Percentiles rank a stretch among this genome's conserved stretches.
Conservation (phyloP, 2,329 filamentous ascomycete genomes). For the Penicillium fuscoglaucum region DNA sequence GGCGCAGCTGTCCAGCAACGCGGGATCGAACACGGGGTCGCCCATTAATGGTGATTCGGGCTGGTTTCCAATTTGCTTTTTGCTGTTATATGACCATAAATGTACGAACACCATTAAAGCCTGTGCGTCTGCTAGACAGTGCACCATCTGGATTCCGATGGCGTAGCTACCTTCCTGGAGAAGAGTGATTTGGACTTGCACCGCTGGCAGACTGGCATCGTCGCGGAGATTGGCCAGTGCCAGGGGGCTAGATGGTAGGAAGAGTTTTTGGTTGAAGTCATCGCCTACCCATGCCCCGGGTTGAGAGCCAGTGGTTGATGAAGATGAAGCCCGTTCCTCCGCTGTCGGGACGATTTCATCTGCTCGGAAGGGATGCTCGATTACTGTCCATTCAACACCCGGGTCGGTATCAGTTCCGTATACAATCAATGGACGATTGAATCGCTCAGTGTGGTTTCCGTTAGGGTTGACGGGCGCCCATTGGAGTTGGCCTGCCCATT, state of each 20-base stretch:
- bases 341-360: constrained; percentile 6
- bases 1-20: background rate
- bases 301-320: background rate
- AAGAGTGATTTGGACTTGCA: constrained; percentile 41
- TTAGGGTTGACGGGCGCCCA: constrained; percentile 8
- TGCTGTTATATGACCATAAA: constrained; percentile 41
- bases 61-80: constrained; percentile 35
- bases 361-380: background rate
- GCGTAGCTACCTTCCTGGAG: constrained; percentile 47
- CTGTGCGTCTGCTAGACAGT: constrained; percentile 50
- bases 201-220: background rate
- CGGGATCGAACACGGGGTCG: constrained; percentile 1
- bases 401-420: constrained; percentile 7
- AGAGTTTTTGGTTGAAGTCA: background rate
- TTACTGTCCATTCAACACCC: constrained; percentile 10
- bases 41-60: background rate
- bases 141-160: constrained; percentile 46
- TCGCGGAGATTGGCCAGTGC: constrained; percentile 7
- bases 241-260: background rate
- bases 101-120: constrained; percentile 47
- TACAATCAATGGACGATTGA: constrained; percentile 11
- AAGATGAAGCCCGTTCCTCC: constrained; percentile 5
- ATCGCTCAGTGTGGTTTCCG: constrained; percentile 10
- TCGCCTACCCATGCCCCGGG: constrained; percentile 2
- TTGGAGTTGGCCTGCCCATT: constrained; percentile 17